Evolutionary conservation across 768 basidiomycete species (phyloP), one percentile per base, ranked within the genome.

Genomic region (Naganishia antarctica): DNA sequence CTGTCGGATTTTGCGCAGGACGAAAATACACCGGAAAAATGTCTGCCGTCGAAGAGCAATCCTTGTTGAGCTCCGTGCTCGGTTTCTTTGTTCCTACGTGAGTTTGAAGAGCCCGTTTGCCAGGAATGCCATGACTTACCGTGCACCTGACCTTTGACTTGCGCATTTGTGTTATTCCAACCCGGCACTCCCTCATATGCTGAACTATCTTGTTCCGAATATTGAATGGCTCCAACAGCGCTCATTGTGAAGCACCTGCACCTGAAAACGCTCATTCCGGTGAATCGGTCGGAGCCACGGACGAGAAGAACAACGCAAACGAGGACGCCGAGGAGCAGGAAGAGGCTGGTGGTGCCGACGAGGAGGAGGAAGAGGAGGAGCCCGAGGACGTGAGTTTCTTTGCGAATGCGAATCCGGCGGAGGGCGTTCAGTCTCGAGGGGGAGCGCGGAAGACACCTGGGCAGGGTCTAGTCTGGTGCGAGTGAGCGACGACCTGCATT

Each of bases 381-480:
- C 89, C 89, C 15, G 89, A 91, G 78, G 90, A 92, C 75, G 90
- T 92, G 71, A 74, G 87, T 84, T 23, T 60, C 21, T 32, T 26
- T 51, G 43, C 25, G n/a, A n/a, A n/a, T n/a, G n/a, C n/a, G n/a
- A n/a, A n/a, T n/a, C n/a, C n/a, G n/a, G n/a, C n/a, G n/a, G n/a
- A n/a, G n/a, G n/a, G n/a, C n/a, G n/a, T n/a, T n/a, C n/a, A n/a
- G n/a, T n/a, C n/a, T n/a, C n/a, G n/a, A n/a, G n/a, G n/a, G n/a
- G n/a, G n/a, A n/a, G n/a, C n/a, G n/a, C n/a, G n/a, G n/a, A n/a
- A n/a, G n/a, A n/a, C n/a, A n/a, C n/a, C n/a, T n/a, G n/a, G n/a
- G n/a, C n/a, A n/a, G n/a, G n/a, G n/a, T n/a, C n/a, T n/a, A n/a
- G n/a, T n/a, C n/a, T n/a, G n/a, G n/a, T n/a, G n/a, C n/a, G n/a